Conservation (phyloP, 2,329 filamentous ascomycete genomes). For the Fusarium dimerum region DNA sequence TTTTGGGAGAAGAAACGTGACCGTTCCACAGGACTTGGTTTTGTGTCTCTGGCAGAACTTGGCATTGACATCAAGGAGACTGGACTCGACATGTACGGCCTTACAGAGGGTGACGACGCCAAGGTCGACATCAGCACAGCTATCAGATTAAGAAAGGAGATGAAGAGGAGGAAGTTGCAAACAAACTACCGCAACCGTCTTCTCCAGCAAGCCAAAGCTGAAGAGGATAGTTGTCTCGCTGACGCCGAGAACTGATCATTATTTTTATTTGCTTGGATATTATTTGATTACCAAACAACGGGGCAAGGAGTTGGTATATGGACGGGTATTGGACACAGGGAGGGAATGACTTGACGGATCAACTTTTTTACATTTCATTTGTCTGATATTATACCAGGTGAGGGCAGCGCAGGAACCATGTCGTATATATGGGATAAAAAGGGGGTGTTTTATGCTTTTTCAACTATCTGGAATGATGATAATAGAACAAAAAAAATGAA, state of each 20-base stretch:
- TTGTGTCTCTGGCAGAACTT: slow-evolving; percentile 18
- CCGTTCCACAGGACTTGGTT: slow-evolving; percentile 11
- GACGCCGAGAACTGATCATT: neutral
- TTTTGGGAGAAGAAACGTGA: slow-evolving; percentile 19
- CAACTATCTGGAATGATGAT: too few relatives aligned
- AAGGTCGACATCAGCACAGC: slow-evolving; percentile 26
- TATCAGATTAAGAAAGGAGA: slow-evolving; percentile 20
- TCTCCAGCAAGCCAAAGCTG: neutral
- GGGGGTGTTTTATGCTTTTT: too few relatives aligned
- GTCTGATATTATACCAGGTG: too few relatives aligned
- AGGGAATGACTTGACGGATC: too few relatives aligned
- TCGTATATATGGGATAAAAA: too few relatives aligned
- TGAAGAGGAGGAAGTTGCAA: slow-evolving; percentile 12
- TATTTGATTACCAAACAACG: neutral
- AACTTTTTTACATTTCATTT: too few relatives aligned
- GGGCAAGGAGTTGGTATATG: neutral
- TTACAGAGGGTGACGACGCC: slow-evolving; percentile 23
- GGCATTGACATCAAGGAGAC: slow-evolving; percentile 15
- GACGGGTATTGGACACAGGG: neutral
- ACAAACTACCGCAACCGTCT: neutral
- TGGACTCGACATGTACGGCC: slow-evolving; percentile 22
- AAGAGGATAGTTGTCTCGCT: neutral
- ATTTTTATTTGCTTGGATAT: too few relatives aligned
- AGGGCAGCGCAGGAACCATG: too few relatives aligned
- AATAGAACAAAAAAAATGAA: too few relatives aligned